Conservation (phyloP, 2,329 filamentous ascomycete species). For the Coccinonectria pachysandricola region DNA sequence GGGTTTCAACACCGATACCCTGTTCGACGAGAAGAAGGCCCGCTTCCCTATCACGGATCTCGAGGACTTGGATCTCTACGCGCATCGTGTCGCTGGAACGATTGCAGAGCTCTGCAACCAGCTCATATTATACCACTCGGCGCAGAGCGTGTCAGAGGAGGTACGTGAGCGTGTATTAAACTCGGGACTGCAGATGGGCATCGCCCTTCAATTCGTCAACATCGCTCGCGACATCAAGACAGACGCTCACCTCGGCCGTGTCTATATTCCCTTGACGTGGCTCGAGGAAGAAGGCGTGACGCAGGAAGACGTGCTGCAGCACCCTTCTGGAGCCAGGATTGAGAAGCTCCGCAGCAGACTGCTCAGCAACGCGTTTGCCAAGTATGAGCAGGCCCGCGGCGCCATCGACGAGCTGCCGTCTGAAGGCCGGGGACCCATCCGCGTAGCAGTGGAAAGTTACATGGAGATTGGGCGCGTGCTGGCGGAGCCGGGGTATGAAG, state of each 20-base stretch:
- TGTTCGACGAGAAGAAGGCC: conserved; percentile 30
- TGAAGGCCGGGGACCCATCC: conserved; percentile 51
- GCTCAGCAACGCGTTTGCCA: conserved; percentile 48
- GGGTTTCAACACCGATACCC: conserved; percentile 59
- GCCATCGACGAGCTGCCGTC: conserved; percentile 52
- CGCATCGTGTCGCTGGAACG: conserved; percentile 59
- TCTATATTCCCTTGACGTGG: conserved; percentile 60
- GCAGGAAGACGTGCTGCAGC: conserved; percentile 41
- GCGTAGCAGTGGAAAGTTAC: conserved; percentile 64
- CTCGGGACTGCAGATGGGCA: conserved; percentile 56
- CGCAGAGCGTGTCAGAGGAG: conserved; percentile 9
- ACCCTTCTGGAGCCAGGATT: conserved; percentile 27
- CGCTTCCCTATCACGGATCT: conserved; percentile 48
- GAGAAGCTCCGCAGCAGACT: conserved; percentile 42
- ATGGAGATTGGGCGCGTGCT: conserved; percentile 65
- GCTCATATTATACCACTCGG: conserved; percentile 51
- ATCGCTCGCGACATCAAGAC: conserved; percentile 63
- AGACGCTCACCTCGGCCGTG: conserved; percentile 54
- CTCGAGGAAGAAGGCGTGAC: conserved; percentile 45
- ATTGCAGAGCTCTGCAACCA: conserved; percentile 60
- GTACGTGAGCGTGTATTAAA: conserved; percentile 33
- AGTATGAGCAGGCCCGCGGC: conserved; percentile 43
- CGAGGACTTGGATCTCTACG: conserved; percentile 50
- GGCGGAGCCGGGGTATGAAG: conserved; percentile 26
- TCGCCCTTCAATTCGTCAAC: conserved; percentile 68